These are phyloP conservation scores for Ogataea trehalophila DNA, from an alignment of 805 yeast species.

Conservation along the genomic window DNA sequence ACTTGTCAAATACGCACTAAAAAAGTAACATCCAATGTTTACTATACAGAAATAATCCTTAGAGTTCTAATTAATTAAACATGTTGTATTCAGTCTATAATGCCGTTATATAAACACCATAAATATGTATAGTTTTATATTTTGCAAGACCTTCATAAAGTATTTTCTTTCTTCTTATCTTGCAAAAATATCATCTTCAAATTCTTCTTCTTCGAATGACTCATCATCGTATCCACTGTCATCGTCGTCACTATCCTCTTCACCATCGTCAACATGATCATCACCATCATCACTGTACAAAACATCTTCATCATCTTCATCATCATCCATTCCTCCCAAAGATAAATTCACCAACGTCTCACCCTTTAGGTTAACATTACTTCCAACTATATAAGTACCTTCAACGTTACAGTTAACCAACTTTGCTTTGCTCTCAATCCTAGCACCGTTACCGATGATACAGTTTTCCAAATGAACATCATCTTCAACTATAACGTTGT, in stretches of 20 bases:
- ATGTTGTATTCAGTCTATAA: too few relatives aligned
- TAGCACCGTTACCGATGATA: conserved; percentile 68
- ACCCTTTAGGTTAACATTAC: conserved; percentile 42
- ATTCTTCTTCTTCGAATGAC: conserved; percentile 51
- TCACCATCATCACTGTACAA: conserved; percentile 27
- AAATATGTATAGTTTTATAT: not conserved
- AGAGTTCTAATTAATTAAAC: too few relatives aligned
- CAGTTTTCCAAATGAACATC: conserved; percentile 80
- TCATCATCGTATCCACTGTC: conserved; percentile 59
- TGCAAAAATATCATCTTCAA: conserved; percentile 36
- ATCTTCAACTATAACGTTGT: conserved; percentile 69
- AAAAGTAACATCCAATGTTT: too few relatives aligned
- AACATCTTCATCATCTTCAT: conserved; percentile 14
- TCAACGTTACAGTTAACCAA: conserved; percentile 83
- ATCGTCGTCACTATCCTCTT: conserved; percentile 31
- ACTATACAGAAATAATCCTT: too few relatives aligned
- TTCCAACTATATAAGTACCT: conserved; percentile 63
- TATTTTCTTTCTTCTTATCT: conserved; percentile 4
- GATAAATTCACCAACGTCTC: conserved; percentile 34
- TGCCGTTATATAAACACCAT: too few relatives aligned
- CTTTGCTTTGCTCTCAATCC: conserved; percentile 58
- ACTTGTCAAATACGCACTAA: too few relatives aligned
- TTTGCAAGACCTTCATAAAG: not conserved
- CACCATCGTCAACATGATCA: conserved; percentile 15
- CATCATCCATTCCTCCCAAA: conserved; percentile 28